A percentile compares a stretch with the other conserved stretches of the same genome.
Conservation (phyloP, 2,329 filamentous ascomycete genomes). For the Volutella citrinella region DNA sequence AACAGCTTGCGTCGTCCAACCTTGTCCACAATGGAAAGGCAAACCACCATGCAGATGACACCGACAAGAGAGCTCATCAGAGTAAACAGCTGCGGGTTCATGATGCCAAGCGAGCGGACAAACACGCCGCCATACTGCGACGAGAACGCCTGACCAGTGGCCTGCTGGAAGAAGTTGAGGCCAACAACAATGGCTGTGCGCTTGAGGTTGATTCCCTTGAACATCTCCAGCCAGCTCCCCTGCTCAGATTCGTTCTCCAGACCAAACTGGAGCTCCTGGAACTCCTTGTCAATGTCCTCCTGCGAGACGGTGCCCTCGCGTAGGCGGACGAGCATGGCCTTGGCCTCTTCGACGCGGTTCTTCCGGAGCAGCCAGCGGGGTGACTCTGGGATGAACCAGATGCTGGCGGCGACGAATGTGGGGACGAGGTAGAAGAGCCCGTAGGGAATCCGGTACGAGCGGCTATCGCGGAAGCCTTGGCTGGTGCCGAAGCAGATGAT, state of each 20-base stretch:
- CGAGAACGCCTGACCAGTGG: conserved; percentile 18
- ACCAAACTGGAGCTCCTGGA: conserved; percentile 6
- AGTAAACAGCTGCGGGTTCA: too few species aligned
- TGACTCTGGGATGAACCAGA: conserved; percentile 24
- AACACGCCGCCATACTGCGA: conserved; percentile 22
- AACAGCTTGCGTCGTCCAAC: too few species aligned
- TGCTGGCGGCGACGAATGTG: conserved; percentile 5
- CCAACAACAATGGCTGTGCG: conserved; percentile 12
- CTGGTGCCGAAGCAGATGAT: conserved; percentile 21
- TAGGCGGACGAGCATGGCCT: conserved; percentile 5
- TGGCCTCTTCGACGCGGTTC: conserved; percentile 16
- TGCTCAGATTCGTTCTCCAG: conserved; percentile 19
- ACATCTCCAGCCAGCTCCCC: conserved; percentile 14
- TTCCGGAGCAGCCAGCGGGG: conserved; percentile 23
- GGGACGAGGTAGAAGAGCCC: conserved; percentile 23
- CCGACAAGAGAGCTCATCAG: too few species aligned
- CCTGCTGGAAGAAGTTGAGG: conserved; percentile 16
- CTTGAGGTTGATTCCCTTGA: conserved; percentile 11
- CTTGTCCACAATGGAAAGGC: too few species aligned
- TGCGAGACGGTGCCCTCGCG: conserved; percentile 12
- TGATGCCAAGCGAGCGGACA: conserved; percentile 16
- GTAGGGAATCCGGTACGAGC: conserved; percentile 19
- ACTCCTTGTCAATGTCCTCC: conserved; percentile 17
- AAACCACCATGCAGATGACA: too few species aligned
- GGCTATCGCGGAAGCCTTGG: conserved; percentile 13